A percentile compares a stretch with the other conserved stretches of the same genome.
Evolutionary conservation across 1,284 basidiomycete genomes (phyloP).

Genomic region (Phellopilus nigrolimitatus): DNA sequence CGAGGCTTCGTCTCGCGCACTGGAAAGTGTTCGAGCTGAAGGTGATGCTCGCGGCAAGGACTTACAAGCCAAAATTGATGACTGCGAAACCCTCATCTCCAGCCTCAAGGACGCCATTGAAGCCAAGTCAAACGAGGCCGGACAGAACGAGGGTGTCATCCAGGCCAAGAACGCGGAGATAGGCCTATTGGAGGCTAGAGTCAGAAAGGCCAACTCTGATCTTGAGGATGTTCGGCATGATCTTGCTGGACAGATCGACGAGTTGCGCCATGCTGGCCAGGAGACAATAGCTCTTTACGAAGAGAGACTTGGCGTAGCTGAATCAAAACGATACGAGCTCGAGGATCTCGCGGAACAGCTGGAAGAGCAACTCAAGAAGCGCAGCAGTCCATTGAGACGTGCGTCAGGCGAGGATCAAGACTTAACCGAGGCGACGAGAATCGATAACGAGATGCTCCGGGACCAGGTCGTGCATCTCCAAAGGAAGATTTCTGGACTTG

Average conservation of each 20-base stretch:
- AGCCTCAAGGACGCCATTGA: constrained; percentile 49
- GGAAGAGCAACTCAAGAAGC: constrained; percentile 49
- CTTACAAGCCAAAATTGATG: constrained; percentile 44
- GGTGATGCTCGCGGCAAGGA: constrained; percentile 44
- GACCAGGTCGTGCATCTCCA: constrained; percentile 87
- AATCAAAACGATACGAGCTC: constrained; percentile 72
- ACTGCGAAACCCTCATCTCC: constrained; percentile 39
- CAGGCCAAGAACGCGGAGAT: constrained; percentile 55
- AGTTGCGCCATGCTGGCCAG: constrained; percentile 79
- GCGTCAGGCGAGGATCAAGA: constrained; percentile 32
- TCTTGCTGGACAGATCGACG: constrained; percentile 67
- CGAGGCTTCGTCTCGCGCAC: constrained; percentile 37
- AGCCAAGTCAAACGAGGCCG: constrained; percentile 48
- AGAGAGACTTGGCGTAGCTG: constrained; percentile 70
- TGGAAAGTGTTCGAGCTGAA: constrained; percentile 42
- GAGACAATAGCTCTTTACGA: constrained; percentile 93
- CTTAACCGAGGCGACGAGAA: constrained; percentile 65
- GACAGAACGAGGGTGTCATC: constrained; percentile 45
- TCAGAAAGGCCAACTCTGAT: constrained; percentile 45
- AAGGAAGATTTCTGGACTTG: constrained; percentile 67
- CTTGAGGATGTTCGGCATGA: constrained; percentile 66
- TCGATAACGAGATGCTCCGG: constrained; percentile 88
- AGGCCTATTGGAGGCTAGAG: constrained; percentile 42
- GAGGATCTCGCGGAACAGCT: constrained; percentile 64
- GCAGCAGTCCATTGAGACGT: constrained; percentile 32